Conservation (phyloP, 176 grass and related monocot genomes). For the Aegilops bicornis region DNA sequence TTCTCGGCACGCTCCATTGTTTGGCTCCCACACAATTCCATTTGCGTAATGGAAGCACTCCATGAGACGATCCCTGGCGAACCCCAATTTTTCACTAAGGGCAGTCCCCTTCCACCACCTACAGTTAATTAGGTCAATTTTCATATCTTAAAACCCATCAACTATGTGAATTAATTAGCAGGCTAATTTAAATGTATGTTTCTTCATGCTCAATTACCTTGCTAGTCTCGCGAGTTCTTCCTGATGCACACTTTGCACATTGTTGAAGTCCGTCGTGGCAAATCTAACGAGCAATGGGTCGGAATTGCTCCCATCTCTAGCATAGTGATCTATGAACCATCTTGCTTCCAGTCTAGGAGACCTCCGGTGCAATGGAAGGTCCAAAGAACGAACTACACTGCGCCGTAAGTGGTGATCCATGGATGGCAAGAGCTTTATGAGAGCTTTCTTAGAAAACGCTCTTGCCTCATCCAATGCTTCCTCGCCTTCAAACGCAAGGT, state of each 20-base stretch:
- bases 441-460: neutral
- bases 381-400: conserved; percentile 15
- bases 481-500: conserved; percentile 38
- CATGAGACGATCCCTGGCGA: conserved; percentile 48
- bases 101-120: conserved; percentile 61
- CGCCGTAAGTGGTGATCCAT: neutral
- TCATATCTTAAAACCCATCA: neutral
- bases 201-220: conserved; percentile 17
- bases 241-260: conserved; percentile 35
- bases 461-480: conserved; percentile 29
- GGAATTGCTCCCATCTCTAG: neutral
- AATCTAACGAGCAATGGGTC: conserved; percentile 31
- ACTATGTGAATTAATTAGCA: neutral
- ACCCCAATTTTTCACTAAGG: conserved; percentile 35
- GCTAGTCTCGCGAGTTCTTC: conserved; percentile 29
- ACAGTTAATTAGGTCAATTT: neutral
- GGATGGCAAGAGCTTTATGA: neutral
- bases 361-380: conserved; percentile 46
- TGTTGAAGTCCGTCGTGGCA: conserved; percentile 44
- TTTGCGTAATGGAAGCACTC: conserved; percentile 50
- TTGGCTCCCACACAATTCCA: conserved; percentile 29
- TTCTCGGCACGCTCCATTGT: conserved; percentile 6
- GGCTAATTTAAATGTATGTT: neutral
- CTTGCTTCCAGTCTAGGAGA: conserved; percentile 30
- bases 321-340: conserved; percentile 45